phyloP scores from a whole-genome alignment of 257 asterid species.

The Nicotiana obtusifolia region DNA sequence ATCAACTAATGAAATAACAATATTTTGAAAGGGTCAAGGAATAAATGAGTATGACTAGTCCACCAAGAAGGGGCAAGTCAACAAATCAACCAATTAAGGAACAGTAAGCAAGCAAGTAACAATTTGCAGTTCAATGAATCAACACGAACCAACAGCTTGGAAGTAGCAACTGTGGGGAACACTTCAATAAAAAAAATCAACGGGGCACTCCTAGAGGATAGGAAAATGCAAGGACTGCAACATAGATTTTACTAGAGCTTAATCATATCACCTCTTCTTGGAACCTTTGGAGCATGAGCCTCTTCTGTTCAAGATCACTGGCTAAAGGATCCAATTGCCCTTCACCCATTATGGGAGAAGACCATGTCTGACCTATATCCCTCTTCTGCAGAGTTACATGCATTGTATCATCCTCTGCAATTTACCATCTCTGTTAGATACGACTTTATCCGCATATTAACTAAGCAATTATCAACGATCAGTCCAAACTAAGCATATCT shows the following conservation, averaged over 20 bases:
- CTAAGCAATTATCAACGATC: neutral
- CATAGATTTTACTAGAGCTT: neutral
- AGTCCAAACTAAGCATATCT: neutral
- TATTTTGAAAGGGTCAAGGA: neutral
- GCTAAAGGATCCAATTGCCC: slow-evolving; percentile 84
- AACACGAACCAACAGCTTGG: neutral
- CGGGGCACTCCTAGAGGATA: neutral
- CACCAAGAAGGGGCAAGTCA: neutral
- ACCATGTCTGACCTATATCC: slow-evolving; percentile 91
- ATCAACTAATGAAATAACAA: neutral
- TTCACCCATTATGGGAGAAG: slow-evolving; percentile 82
- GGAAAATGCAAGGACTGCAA: neutral
- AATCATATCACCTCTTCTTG: slow-evolving; percentile 77
- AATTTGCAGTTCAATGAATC: neutral
- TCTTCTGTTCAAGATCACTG: slow-evolving; percentile 85
- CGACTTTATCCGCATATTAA: neutral
- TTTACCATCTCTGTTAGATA: neutral
- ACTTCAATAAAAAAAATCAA: neutral
- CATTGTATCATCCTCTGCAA: slow-evolving; percentile 83
- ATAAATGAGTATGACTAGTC: neutral
- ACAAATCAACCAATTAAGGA: neutral
- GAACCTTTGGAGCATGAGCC: slow-evolving; percentile 95
- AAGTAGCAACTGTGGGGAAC: neutral
- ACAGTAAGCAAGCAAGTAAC: neutral
- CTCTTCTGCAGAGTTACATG: slow-evolving; percentile 94